Conservation (phyloP, 768 basidiomycete genomes). For the Collybiopsis confluens region DNA sequence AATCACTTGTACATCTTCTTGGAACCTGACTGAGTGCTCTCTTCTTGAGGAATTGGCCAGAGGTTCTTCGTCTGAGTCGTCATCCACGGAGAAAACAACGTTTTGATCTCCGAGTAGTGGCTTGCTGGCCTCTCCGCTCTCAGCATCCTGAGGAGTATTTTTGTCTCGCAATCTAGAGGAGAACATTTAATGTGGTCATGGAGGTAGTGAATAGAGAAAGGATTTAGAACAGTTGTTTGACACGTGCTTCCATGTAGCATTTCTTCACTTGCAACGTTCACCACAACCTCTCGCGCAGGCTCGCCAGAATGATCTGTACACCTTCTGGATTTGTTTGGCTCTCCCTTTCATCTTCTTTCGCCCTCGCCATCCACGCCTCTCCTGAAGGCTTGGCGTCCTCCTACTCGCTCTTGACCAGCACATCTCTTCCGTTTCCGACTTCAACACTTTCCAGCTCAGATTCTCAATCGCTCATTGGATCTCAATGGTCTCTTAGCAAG, state of each 20-base stretch:
- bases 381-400: conserved; percentile 40
- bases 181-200: conserved; percentile 6
- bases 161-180: neutral
- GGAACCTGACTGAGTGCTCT: conserved; percentile 55
- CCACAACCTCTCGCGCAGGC: neutral
- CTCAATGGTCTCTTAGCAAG: conserved; percentile 59
- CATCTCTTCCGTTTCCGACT: conserved; percentile 60
- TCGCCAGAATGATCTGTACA: conserved; percentile 5
- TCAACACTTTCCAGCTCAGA: conserved; percentile 49
- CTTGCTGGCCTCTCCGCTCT: conserved; percentile 40
- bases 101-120: conserved; percentile 50
- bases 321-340: conserved; percentile 14
- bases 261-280: too few species aligned
- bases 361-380: conserved; percentile 23
- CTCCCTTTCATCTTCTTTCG: conserved; percentile 13
- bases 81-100: conserved; percentile 51
- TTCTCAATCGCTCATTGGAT: conserved; percentile 45
- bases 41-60: conserved; percentile 29
- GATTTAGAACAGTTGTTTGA: neutral
- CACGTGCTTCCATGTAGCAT: too few species aligned
- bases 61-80: conserved; percentile 42
- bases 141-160: neutral
- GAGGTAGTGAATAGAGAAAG: neutral
- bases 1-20: conserved; percentile 67
- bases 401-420: conserved; percentile 57